A percentile compares a stretch with the other conserved stretches of the same genome.
phyloP scores from a whole-genome alignment of 345 rosid species.

The Crucihimalaya himalaica region DNA sequence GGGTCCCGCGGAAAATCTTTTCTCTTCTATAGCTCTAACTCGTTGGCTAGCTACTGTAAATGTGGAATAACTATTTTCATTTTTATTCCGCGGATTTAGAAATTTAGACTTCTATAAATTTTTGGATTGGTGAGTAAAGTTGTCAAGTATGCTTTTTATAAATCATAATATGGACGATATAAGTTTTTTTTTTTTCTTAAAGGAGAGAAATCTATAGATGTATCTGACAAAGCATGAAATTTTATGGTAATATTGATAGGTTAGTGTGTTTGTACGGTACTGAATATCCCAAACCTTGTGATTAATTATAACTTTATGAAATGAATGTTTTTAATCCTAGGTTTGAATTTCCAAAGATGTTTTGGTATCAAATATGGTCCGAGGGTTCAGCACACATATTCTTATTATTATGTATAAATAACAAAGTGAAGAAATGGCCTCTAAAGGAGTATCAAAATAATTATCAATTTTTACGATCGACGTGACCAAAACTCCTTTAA shows the following conservation, averaged over 20 bases:
- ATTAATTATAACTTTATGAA: too few species aligned
- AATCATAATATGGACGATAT: too few species aligned
- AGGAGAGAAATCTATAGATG: too few species aligned
- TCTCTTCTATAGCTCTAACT: constrained; percentile 5
- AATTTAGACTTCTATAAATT: neutral
- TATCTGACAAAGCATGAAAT: too few species aligned
- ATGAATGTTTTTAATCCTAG: neutral
- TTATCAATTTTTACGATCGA: neutral
- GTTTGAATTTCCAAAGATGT: neutral
- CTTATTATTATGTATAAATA: neutral
- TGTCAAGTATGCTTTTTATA: neutral
- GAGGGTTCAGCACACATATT: neutral
- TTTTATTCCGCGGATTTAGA: neutral
- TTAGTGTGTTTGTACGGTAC: neutral
- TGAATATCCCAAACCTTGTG: neutral
- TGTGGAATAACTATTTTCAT: neutral
- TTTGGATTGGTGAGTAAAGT: neutral
- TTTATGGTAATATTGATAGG: too few species aligned
- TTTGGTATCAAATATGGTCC: neutral
- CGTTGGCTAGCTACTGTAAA: constrained; percentile 5
- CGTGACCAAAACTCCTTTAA: neutral
- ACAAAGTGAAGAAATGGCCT: neutral
- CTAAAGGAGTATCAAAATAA: constrained; percentile 10
- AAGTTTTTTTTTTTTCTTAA: too few species aligned
- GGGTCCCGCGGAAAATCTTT: constrained; percentile 28